Evolutionary conservation across 257 asterid genomes (phyloP).

Genomic region (Scutellaria baicalensis): DNA sequence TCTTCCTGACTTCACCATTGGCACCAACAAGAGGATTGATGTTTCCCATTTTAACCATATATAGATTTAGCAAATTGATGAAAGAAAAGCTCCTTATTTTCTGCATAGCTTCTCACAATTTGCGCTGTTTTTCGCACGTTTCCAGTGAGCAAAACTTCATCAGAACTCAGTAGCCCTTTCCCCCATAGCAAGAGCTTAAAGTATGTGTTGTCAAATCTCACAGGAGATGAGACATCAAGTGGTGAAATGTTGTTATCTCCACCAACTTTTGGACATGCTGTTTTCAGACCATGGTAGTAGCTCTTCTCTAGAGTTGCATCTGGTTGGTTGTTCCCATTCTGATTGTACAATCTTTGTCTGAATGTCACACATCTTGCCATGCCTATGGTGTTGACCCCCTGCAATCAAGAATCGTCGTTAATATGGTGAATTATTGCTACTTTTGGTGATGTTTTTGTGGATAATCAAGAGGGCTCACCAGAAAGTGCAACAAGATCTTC

Average conservation of each 20-base stretch:
- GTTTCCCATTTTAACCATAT: conserved; percentile 73
- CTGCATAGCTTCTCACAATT: conserved; percentile 55
- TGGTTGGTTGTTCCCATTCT: conserved; percentile 57
- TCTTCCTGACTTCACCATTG: conserved; percentile 61
- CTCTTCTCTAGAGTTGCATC: conserved; percentile 49
- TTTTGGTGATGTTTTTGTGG: not conserved
- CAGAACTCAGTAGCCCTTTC: conserved; percentile 68
- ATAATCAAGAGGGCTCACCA: conserved; percentile 21
- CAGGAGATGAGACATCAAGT: conserved; percentile 58
- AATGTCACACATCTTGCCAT: conserved; percentile 67
- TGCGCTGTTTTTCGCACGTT: conserved; percentile 28
- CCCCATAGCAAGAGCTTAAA: conserved; percentile 53
- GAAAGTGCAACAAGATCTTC: conserved; percentile 79
- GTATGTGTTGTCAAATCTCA: conserved; percentile 65
- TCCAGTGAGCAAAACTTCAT: conserved; percentile 57
- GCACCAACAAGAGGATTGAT: conserved; percentile 50
- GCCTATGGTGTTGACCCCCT: conserved; percentile 82
- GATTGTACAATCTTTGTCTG: conserved; percentile 66
- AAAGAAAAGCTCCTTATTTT: conserved; percentile 46
- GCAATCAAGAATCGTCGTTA: not conserved
- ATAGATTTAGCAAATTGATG: conserved; percentile 55
- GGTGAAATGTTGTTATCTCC: conserved; percentile 71
- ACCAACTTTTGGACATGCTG: conserved; percentile 52
- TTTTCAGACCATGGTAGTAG: conserved; percentile 43
- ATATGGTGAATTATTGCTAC: too few species aligned